Evolutionary conservation across 371 early-diverging fungal genomes (phyloP).

Genomic region (Entomophthora muscae): DNA sequence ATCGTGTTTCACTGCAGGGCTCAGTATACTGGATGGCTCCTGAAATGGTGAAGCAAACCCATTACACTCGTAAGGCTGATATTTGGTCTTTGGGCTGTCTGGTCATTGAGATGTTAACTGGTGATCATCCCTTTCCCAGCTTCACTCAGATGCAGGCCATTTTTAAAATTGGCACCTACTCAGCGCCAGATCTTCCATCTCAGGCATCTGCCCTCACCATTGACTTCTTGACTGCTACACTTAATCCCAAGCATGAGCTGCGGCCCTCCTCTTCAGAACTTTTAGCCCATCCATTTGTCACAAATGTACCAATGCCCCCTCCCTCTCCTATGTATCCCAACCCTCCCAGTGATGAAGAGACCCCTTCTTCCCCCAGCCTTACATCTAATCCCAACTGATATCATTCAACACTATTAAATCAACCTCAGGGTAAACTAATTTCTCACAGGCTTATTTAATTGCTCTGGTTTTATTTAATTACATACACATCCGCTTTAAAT

Average conservation of each 20-base stretch:
- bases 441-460: no score
- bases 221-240: slow-evolving; percentile 62
- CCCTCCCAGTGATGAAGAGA: no score
- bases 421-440: no score
- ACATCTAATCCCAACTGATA: no score
- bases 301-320: not conserved
- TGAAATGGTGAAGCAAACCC: slow-evolving; percentile 70
- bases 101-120: slow-evolving; percentile 91
- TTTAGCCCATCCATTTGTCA: slow-evolving; percentile 30
- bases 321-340: not conserved
- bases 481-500: no score
- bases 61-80: slow-evolving; percentile 66
- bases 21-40: slow-evolving; percentile 90
- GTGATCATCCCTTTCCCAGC: slow-evolving; percentile 84
- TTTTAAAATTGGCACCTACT: slow-evolving; percentile 68
- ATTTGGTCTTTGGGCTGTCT: slow-evolving; percentile 88
- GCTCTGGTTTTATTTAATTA: no score
- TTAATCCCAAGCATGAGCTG: slow-evolving; percentile 39
- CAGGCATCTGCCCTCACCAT: slow-evolving; percentile 45
- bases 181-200: slow-evolving; percentile 60
- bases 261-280: slow-evolving; percentile 37
- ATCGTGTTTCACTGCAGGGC: slow-evolving; percentile 67
- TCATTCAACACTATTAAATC: no score
- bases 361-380: no score
- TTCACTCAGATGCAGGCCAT: slow-evolving; percentile 84